Evolutionary conservation across 2,329 filamentous ascomycete species (phyloP).

Genomic region (Cladophialophora carrionii): DNA sequence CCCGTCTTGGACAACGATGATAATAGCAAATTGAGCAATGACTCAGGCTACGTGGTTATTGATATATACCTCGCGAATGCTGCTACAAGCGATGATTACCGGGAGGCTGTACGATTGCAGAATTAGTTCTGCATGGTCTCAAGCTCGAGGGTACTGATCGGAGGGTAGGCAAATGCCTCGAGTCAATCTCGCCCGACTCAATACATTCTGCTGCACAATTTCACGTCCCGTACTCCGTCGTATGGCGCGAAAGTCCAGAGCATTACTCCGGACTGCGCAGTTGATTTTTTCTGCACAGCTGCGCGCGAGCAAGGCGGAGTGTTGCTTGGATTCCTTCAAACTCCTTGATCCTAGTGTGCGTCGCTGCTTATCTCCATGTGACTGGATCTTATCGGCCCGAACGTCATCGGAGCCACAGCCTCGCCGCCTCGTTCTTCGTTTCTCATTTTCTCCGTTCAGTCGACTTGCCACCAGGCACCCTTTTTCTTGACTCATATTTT

Average conservation of each 20-base stretch:
- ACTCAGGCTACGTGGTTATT: neutral
- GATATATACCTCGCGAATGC: neutral
- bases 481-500: constrained; percentile 1
- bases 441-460: no score
- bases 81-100: neutral
- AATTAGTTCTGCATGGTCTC: neutral
- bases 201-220: neutral
- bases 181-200: neutral
- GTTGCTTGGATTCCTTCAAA: no score
- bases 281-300: no score
- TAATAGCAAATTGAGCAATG: neutral
- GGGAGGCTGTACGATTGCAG: neutral
- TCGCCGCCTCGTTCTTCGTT: neutral
- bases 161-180: no score
- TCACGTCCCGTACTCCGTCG: neutral
- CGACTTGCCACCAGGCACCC: constrained; percentile 6
- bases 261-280: no score
- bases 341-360: neutral
- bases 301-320: no score
- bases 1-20: neutral
- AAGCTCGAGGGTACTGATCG: neutral
- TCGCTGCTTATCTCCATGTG: neutral
- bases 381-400: neutral
- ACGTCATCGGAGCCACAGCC: neutral
- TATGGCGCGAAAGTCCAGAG: neutral